Conservation (phyloP, 176 grass and related monocot species). For the Echinochloa phyllopogon region DNA sequence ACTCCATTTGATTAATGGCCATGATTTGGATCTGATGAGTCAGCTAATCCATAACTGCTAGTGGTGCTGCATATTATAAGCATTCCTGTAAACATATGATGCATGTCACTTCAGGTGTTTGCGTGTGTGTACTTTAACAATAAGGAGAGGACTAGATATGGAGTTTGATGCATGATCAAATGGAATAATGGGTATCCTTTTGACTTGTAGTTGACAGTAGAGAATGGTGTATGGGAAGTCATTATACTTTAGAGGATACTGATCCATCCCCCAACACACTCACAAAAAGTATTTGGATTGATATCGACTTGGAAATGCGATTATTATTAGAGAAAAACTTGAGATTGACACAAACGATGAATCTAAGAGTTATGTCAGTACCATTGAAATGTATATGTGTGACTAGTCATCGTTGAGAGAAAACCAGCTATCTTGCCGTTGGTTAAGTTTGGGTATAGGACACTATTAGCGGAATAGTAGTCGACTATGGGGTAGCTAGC, state of each 20-base stretch:
- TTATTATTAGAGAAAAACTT: not conserved
- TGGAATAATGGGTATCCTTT: constrained; percentile 14
- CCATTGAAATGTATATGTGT: not conserved
- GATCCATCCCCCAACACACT: not conserved
- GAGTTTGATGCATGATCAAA: constrained; percentile 40
- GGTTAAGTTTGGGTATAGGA: constrained; percentile 23
- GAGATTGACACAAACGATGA: not conserved
- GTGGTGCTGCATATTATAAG: constrained; percentile 37
- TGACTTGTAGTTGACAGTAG: constrained; percentile 27
- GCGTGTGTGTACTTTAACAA: constrained; percentile 21
- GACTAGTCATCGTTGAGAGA: constrained; percentile 2
- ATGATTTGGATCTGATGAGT: constrained; percentile 56
- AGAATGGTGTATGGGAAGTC: not conserved
- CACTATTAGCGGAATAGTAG: not conserved
- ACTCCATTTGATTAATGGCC: constrained; percentile 45
- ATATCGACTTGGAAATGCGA: constrained; percentile 14
- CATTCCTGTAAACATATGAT: constrained; percentile 32
- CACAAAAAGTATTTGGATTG: constrained; percentile 23
- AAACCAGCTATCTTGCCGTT: constrained; percentile 39
- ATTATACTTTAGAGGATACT: not conserved
- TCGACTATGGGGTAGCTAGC: constrained; percentile 1
- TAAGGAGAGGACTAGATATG: constrained; percentile 33
- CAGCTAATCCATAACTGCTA: constrained; percentile 46
- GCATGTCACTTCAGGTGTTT: constrained; percentile 58
- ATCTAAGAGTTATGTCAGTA: not conserved